phyloP scores from a whole-genome alignment of 164 flowering plant species.

The Liquidambar formosana region DNA sequence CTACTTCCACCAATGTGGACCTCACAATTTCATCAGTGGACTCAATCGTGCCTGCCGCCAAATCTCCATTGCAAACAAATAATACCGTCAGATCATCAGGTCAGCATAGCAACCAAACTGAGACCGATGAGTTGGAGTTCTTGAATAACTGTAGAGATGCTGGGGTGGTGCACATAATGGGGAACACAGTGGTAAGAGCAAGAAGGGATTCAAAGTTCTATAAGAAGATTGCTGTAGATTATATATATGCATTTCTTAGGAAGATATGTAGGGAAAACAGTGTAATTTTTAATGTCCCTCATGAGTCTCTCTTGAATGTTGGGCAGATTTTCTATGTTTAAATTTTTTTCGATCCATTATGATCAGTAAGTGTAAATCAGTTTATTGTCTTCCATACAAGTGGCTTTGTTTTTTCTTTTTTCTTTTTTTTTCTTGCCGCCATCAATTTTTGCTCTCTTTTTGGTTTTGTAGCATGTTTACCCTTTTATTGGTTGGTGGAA shows the following conservation, averaged over 20 bases:
- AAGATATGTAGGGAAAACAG: conserved; percentile 85
- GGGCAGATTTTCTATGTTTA: conserved; percentile 84
- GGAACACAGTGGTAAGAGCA: conserved; percentile 84
- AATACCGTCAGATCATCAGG: conserved; percentile 38
- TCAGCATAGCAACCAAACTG: conserved; percentile 50
- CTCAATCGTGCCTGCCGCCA: conserved; percentile 56
- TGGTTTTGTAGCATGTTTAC: too few species aligned
- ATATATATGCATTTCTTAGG: conserved; percentile 87
- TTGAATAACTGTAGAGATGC: conserved; percentile 76
- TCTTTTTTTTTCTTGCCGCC: too few species aligned
- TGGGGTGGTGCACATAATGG: conserved; percentile 92
- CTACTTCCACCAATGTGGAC: conserved; percentile 39
- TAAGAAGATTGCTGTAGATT: conserved; percentile 81
- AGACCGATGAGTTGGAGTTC: conserved; percentile 73
- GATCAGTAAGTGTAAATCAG: too few species aligned
- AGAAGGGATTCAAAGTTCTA: conserved; percentile 62
- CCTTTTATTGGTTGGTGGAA: too few species aligned
- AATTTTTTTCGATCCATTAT: conserved; percentile 4
- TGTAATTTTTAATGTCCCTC: conserved; percentile 58
- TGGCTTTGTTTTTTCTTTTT: too few species aligned
- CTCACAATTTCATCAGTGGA: conserved; percentile 56
- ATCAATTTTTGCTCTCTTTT: too few species aligned
- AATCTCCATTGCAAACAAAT: conserved; percentile 32
- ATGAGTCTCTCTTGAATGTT: conserved; percentile 83
- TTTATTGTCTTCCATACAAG: too few species aligned